These are phyloP conservation scores for Xylariaceae sp. DNA, from an alignment of 2,329 filamentous ascomycete species.

Conservation along the genomic window DNA sequence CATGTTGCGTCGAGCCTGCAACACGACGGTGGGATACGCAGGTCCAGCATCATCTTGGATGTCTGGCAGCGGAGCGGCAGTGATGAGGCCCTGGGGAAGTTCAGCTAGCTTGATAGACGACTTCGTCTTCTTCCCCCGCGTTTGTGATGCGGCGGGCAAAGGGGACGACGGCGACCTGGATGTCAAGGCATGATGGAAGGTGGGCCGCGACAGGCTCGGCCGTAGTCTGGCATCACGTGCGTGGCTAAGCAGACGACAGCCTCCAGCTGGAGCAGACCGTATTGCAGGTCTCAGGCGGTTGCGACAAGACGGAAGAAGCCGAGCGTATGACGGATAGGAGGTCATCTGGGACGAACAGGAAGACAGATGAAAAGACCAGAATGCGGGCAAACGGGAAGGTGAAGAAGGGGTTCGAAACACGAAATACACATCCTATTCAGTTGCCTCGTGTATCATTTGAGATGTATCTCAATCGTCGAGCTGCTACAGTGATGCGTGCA, in stretches of 20 bases:
- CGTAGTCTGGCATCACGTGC: conserved; percentile 11
- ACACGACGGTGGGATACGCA: conserved; percentile 79
- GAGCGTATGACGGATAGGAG: conserved; percentile 16
- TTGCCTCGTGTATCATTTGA: background rate
- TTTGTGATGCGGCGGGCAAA: conserved; percentile 16
- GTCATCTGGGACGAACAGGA: conserved; percentile 18
- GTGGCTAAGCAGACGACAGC: conserved; percentile 6
- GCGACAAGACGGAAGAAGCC: conserved; percentile 21
- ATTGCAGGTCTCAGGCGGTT: background rate
- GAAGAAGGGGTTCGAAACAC: too few relatives aligned
- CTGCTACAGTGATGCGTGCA: conserved; percentile 2
- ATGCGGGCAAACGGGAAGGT: background rate
- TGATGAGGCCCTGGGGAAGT: conserved; percentile 49
- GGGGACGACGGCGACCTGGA: background rate
- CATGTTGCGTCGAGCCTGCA: conserved; percentile 87
- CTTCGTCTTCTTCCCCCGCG: conserved; percentile 52
- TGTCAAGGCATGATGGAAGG: background rate
- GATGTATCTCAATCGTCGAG: background rate
- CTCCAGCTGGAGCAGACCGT: conserved; percentile 7
- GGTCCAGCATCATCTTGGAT: conserved; percentile 40
- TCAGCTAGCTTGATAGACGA: conserved; percentile 53
- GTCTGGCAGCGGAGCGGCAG: conserved; percentile 15
- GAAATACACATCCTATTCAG: too few relatives aligned
- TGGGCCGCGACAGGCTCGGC: conserved; percentile 1
- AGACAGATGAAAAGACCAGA: background rate